Conservation (phyloP, 495 filamentous ascomycete species). For the Neurospora pannonica region DNA sequence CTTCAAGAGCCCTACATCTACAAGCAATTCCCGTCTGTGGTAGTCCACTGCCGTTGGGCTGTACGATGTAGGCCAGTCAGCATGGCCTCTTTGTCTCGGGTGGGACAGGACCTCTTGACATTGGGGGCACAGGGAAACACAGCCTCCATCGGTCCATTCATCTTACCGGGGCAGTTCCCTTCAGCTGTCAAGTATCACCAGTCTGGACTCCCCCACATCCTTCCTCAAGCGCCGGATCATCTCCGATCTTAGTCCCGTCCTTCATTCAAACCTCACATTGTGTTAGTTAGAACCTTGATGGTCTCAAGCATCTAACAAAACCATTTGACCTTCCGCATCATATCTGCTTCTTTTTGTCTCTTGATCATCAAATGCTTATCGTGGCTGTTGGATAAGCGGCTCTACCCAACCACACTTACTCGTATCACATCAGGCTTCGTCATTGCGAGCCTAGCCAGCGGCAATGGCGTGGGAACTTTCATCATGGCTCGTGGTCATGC, state of each 20-base stretch:
- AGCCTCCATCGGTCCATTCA: not conserved
- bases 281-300: not conserved
- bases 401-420: not conserved
- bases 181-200: not conserved
- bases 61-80: not conserved
- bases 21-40: not conserved
- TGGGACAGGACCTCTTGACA: not conserved
- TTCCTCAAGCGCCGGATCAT: not conserved
- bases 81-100: not conserved
- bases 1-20: not conserved
- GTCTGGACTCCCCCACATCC: not conserved
- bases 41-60: not conserved
- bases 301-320: not conserved
- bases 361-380: not conserved
- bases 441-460: constrained; percentile 1
- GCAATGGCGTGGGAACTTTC: constrained; percentile 24
- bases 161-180: not conserved
- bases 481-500: constrained; percentile 24
- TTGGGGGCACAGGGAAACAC: not conserved
- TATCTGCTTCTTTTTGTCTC: not conserved
- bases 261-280: not conserved
- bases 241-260: not conserved
- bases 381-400: not conserved
- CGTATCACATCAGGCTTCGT: not conserved
- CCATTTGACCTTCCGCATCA: not conserved